Conservation (phyloP, 164 flowering plant genomes). For the Cinnamomum micranthum region DNA sequence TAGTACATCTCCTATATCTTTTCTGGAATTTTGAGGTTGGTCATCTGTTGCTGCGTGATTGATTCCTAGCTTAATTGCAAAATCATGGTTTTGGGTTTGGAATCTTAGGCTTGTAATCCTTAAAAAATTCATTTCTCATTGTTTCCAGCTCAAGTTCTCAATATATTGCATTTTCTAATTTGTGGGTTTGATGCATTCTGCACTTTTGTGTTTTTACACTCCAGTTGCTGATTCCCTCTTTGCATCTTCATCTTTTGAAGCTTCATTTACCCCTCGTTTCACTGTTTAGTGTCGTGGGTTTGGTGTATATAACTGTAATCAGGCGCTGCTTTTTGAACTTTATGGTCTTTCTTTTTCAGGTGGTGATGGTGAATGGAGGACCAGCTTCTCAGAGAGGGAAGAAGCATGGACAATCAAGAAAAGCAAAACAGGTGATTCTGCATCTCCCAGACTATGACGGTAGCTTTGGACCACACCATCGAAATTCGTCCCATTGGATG, state of each 20-base stretch:
- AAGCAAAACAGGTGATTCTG: slow-evolving; percentile 81
- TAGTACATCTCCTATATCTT: neutral
- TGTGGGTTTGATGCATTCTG: slow-evolving; percentile 14
- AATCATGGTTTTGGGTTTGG: neutral
- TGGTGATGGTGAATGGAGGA: slow-evolving; percentile 80
- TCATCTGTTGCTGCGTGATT: neutral
- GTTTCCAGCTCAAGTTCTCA: neutral
- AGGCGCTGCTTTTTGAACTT: slow-evolving; percentile 13
- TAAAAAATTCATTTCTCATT: neutral
- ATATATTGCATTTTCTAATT: neutral
- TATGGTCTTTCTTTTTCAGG: slow-evolving; percentile 26
- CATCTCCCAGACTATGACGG: slow-evolving; percentile 20
- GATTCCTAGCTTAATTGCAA: too few species aligned
- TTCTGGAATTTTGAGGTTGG: neutral
- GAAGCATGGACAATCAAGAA: slow-evolving; percentile 77
- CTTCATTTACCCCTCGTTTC: slow-evolving; percentile 12
- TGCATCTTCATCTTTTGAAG: slow-evolving; percentile 13
- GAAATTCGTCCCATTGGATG: neutral
- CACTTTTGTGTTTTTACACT: slow-evolving; percentile 6
- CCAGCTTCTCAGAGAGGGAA: slow-evolving; percentile 60
- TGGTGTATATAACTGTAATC: slow-evolving; percentile 4
- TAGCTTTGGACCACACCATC: slow-evolving; percentile 44
- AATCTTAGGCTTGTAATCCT: neutral
- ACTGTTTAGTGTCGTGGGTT: slow-evolving; percentile 20
- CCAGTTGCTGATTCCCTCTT: slow-evolving; percentile 2